Base-by-base conservation (phyloP, 192 early-diverging fungal species). In the Nowakowskiella sp. region DNA sequence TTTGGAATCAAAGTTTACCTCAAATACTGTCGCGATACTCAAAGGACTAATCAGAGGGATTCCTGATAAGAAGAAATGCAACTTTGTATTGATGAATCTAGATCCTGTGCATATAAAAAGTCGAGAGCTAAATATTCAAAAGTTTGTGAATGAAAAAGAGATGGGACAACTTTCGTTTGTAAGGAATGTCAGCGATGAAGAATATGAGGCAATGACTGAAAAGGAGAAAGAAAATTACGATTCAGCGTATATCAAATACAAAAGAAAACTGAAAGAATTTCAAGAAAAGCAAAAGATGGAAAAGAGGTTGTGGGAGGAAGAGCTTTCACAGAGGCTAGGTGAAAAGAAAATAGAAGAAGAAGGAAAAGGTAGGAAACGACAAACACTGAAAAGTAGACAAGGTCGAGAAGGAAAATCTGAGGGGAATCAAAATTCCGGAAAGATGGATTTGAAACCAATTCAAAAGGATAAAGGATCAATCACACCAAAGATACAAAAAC, bases 311-410 rank as follows among this genome's bases (percentile, higher is more conserved):
- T 57, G 66, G 68, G 73, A 76, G 56, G 79, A 79, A 58, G 73
- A 73, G 39, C 30, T 71, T 9, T 69, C 70, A 2, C 24, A 61
- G 6, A 50, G 64, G 42, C 22, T 69, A 0, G 73, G 68, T 3
- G 71, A 78, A 13, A 55, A 71, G 9, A 81, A 81, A 49, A 60
- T 58, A n/a, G 75, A 74, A 51, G 75, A 76, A 43, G 75, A 77
- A 26, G 3, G 25, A 30, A 48, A 22, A 36, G 58, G 42, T 52
- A 61, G 30, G 64, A 61, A 27, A 53, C 49, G 45, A 72, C 62
- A 46, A 72, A 72, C 36, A 59, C 3, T 42, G 65, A 71, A 46
- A 53, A 29, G 59, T 43, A 21, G 22, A 27, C 55, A 16, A n/a
- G 33, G 9, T n/a, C 51, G 44, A 57, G 48, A 24, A 43, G 22